Evolutionary conservation across 352 stramenopile genomes (phyloP).

Genomic region (Pythium diclinum): DNA sequence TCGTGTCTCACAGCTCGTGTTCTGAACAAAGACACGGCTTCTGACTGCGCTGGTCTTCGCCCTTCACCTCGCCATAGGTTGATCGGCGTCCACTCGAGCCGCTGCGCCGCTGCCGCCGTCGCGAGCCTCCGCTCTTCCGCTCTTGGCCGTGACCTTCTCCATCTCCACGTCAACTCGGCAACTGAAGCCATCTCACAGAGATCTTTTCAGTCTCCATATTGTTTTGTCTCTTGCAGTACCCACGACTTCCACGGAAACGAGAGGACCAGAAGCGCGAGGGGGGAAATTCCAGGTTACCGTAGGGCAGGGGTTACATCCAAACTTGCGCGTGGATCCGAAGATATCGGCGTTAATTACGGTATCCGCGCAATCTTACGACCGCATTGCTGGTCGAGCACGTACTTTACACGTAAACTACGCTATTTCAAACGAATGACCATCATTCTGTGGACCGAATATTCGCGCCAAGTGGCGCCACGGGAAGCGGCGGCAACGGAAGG

Average conservation of each 20-base stretch:
- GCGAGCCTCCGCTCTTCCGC: neutral
- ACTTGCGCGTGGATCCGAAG: neutral
- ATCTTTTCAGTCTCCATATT: slow-evolving; percentile 6
- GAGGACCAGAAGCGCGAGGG: slow-evolving; percentile 12
- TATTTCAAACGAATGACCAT: slow-evolving; percentile 18
- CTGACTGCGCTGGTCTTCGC: too few species aligned
- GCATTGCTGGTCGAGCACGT: slow-evolving; percentile 1
- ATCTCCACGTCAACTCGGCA: neutral
- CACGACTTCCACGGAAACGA: slow-evolving; percentile 7
- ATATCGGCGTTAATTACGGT: slow-evolving; percentile 5
- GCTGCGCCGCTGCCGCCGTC: neutral
- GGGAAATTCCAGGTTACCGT: neutral
- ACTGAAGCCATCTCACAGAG: slow-evolving; percentile 10
- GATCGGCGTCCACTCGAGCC: neutral
- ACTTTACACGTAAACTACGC: slow-evolving; percentile 13
- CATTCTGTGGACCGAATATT: slow-evolving; percentile 25
- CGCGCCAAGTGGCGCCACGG: slow-evolving; percentile 19
- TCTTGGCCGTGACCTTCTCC: neutral
- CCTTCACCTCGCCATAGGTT: too few species aligned
- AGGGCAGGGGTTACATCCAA: slow-evolving; percentile 1
- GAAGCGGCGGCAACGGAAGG: slow-evolving; percentile 13
- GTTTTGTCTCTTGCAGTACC: slow-evolving; percentile 1
- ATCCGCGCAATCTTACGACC: neutral
- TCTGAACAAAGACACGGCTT: too few species aligned
- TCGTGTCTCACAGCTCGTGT: too few species aligned